phyloP scores from a whole-genome alignment of 1,284 basidiomycete genomes.

The Fomitopsis betulina region DNA sequence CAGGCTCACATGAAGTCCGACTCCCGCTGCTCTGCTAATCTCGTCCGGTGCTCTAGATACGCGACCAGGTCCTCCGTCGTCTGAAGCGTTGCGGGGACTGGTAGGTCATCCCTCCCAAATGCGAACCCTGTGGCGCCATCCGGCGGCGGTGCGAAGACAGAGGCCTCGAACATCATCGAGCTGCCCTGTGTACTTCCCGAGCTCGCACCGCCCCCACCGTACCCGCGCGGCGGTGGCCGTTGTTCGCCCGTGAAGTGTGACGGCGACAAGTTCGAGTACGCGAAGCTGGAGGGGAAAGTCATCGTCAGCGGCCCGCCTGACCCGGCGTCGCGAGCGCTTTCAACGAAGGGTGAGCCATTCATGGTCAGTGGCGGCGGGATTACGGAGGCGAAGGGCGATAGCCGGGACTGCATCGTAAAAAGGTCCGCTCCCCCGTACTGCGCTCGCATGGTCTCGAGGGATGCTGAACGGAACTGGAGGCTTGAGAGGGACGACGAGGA shows the following conservation, averaged over 20 bases:
- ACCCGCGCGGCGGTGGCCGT: conserved; percentile 3
- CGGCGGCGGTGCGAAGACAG: conserved; percentile 14
- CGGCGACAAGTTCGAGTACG: conserved; percentile 24
- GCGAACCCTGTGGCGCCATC: conserved; percentile 4
- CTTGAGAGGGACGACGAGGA: background rate
- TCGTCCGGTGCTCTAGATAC: conserved; percentile 22
- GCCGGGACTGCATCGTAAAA: conserved; percentile 1
- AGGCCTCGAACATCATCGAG: conserved; percentile 14
- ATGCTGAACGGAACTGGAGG: conserved; percentile 9
- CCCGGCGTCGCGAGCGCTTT: background rate
- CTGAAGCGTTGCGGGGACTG: conserved; percentile 17
- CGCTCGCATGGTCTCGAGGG: conserved; percentile 10
- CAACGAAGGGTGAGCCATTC: conserved; percentile 1
- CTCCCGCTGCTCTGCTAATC: conserved; percentile 14
- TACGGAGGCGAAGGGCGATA: background rate
- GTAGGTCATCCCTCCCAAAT: background rate
- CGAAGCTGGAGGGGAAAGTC: conserved; percentile 20
- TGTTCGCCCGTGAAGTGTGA: conserved; percentile 17
- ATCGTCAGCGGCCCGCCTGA: conserved; percentile 14
- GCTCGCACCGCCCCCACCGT: conserved; percentile 2
- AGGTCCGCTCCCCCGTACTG: conserved; percentile 6
- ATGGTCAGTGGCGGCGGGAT: background rate
- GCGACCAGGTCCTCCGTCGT: conserved; percentile 23
- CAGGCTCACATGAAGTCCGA: conserved; percentile 16
- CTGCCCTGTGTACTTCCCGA: conserved; percentile 9